Percentiles rank a stretch among this genome's conserved stretches.
Conservation (phyloP, 75 land plant species). For the Sequoia sempervirens region DNA sequence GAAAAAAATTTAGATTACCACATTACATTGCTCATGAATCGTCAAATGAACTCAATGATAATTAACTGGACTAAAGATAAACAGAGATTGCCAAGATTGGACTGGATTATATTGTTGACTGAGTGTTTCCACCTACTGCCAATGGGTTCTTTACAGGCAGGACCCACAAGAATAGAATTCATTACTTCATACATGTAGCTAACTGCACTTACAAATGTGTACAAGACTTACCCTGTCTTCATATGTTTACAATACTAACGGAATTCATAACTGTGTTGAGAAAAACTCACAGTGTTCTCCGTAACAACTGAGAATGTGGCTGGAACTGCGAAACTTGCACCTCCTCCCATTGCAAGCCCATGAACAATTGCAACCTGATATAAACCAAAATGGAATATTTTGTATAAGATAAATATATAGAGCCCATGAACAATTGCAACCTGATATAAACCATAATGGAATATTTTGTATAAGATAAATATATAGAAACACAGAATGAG, state of each 20-base stretch:
- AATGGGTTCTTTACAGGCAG: background rate
- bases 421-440: no score
- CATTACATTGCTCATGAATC: background rate
- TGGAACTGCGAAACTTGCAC: conserved; percentile 71
- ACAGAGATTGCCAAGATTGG: background rate
- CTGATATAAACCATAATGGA: no score
- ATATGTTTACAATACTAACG: background rate
- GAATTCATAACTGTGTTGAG: background rate
- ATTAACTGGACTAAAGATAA: background rate
- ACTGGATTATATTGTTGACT: background rate
- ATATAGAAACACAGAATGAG: background rate
- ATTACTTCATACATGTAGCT: background rate
- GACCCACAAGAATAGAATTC: background rate
- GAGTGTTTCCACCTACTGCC: background rate
- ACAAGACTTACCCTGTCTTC: background rate
- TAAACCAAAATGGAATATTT: background rate
- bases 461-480: background rate
- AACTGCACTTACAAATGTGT: background rate
- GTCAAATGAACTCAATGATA: background rate
- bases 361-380: conserved; percentile 73
- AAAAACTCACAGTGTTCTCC: conserved; percentile 75
- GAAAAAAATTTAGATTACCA: background rate
- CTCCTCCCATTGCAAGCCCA: conserved; percentile 95
- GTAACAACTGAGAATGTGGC: conserved; percentile 78
- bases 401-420: no score